These are phyloP conservation scores for Phytophthora tentaculata DNA, from an alignment of 352 stramenopile species.

Conservation along the genomic window DNA sequence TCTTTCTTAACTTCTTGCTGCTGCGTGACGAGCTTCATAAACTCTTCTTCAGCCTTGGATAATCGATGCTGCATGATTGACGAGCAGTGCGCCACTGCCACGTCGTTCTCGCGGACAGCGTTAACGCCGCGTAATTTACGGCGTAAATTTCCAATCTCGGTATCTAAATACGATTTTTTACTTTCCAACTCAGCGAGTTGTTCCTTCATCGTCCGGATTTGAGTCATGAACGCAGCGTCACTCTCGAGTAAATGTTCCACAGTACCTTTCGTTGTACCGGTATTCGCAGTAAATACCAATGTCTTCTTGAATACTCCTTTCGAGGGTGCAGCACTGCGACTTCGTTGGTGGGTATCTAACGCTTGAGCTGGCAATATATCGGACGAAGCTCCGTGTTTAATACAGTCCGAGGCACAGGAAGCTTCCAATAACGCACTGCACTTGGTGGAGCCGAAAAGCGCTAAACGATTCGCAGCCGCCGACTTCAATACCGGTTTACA, in stretches of 20 bases:
- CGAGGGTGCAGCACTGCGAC: slow-evolving; percentile 16
- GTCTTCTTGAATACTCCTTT: slow-evolving; percentile 19
- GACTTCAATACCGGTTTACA: slow-evolving; percentile 34
- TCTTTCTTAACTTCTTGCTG: slow-evolving; percentile 68
- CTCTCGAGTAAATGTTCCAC: slow-evolving; percentile 77
- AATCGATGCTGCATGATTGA: slow-evolving; percentile 80
- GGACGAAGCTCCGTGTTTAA: slow-evolving; percentile 16
- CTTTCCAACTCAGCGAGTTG: slow-evolving; percentile 54
- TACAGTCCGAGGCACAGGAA: too few relatives aligned
- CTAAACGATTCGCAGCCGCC: slow-evolving; percentile 24
- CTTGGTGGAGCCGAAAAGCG: slow-evolving; percentile 34
- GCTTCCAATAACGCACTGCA: slow-evolving; percentile 27
- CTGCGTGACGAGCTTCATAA: slow-evolving; percentile 76
- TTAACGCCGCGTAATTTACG: slow-evolving; percentile 70
- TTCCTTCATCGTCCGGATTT: slow-evolving; percentile 65
- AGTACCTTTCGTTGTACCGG: slow-evolving; percentile 35
- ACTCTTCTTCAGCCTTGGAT: slow-evolving; percentile 77
- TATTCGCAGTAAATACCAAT: slow-evolving; percentile 1
- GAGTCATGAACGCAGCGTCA: slow-evolving; percentile 65
- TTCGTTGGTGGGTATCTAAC: slow-evolving; percentile 9
- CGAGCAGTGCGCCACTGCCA: slow-evolving; percentile 71
- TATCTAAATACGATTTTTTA: slow-evolving; percentile 54
- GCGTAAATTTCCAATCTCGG: slow-evolving; percentile 54
- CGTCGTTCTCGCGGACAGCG: slow-evolving; percentile 78
- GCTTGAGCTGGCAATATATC: not conserved